Evolutionary conservation across 1,139 yeast genomes (phyloP), one percentile per base, ranked within the genome.

Genomic region (Lodderomyces elongisporus): DNA sequence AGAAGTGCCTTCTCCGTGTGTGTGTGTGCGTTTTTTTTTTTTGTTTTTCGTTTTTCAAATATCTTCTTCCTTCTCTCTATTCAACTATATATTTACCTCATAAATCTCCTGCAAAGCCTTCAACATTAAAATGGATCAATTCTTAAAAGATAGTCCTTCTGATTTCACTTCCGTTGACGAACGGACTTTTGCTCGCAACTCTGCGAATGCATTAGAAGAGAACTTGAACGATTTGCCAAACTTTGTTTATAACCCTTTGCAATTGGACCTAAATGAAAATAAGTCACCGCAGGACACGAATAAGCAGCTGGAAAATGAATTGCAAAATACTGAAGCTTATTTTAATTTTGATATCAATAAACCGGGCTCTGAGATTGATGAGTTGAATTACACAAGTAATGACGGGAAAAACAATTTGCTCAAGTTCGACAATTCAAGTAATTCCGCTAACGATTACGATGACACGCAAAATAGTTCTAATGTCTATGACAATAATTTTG

Each of bases 41-140:
- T n/a, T n/a, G n/a, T n/a, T n/a, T n/a, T n/a, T n/a, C n/a, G n/a
- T n/a, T n/a, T n/a, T n/a, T n/a, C n/a, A n/a, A n/a, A n/a, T n/a
- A n/a, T n/a, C n/a, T n/a, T n/a, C n/a, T n/a, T n/a, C n/a, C n/a
- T n/a, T n/a, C n/a, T n/a, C n/a, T n/a, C n/a, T n/a, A n/a, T n/a
- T n/a, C n/a, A n/a, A n/a, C n/a, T n/a, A n/a, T n/a, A n/a, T n/a
- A n/a, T n/a, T n/a, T n/a, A n/a, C n/a, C n/a, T n/a, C n/a, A n/a
- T n/a, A n/a, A n/a, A n/a, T n/a, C n/a, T n/a, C n/a, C n/a, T n/a
- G n/a, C n/a, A n/a, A n/a, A n/a, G n/a, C n/a, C n/a, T n/a, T n/a
- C n/a, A n/a, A n/a, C n/a, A n/a, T n/a, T 7, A 16, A 18, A 13
- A 63, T 63, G 70, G 69, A 62, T 31, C 65, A 62, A 35, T 63